Percentiles rank a stretch among this genome's conserved stretches.
phyloP scores from a whole-genome alignment of 179 eudicot species.

The Beta corolliflora region DNA sequence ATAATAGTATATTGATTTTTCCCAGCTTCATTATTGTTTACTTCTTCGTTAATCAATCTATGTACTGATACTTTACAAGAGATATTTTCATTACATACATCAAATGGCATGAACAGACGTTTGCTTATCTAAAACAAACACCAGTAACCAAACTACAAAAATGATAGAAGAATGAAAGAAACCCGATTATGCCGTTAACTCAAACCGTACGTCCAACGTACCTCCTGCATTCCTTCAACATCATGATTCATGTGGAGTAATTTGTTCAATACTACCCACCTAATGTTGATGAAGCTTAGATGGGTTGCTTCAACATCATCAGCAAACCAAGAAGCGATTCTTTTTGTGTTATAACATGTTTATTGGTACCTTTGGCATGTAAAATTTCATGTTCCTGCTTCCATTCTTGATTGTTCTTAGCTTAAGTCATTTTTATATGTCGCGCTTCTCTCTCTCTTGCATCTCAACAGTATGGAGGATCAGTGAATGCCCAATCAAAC shows the following conservation, averaged over 20 bases:
- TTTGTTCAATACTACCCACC: not conserved
- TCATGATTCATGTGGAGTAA: not conserved
- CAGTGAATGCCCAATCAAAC: slow-evolving; percentile 79
- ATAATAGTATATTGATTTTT: not conserved
- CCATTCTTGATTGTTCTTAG: not conserved
- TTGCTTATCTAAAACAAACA: not conserved
- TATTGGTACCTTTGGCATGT: not conserved
- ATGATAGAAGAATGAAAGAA: not conserved
- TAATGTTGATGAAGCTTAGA: not conserved
- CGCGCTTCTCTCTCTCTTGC: not conserved
- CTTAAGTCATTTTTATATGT: not conserved
- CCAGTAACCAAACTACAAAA: slow-evolving; percentile 5
- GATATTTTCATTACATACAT: slow-evolving; percentile 6
- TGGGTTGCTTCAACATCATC: slow-evolving; percentile 8
- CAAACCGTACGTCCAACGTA: not conserved
- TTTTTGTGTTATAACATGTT: not conserved
- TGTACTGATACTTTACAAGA: slow-evolving; percentile 4
- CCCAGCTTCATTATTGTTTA: not conserved
- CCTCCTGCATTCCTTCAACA: slow-evolving; percentile 3
- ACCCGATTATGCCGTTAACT: not conserved
- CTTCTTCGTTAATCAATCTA: not conserved
- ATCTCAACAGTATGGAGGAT: slow-evolving; percentile 64
- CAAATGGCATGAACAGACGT: slow-evolving; percentile 3
- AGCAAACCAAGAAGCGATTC: not conserved
- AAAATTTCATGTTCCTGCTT: not conserved